phyloP scores from a whole-genome alignment of 768 basidiomycete species.

The Hebeloma cylindrosporum region DNA sequence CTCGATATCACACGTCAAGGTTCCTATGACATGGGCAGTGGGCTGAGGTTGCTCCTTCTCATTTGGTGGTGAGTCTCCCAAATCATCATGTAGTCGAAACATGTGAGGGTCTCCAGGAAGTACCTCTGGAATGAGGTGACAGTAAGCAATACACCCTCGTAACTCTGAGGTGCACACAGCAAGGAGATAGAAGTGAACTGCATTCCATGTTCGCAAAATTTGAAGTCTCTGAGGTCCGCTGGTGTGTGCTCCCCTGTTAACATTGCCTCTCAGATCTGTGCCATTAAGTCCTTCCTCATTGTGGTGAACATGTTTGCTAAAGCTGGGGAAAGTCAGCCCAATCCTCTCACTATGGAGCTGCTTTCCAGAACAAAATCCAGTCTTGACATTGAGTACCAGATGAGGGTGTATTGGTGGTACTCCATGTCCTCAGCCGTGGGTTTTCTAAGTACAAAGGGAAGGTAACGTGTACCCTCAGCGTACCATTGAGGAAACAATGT shows the following conservation, averaged over 20 bases:
- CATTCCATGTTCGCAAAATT: neutral
- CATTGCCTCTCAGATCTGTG: neutral
- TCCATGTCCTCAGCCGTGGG: neutral
- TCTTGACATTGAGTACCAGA: constrained; percentile 3
- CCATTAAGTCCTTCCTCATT: neutral
- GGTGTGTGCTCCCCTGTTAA: neutral
- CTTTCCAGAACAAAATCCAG: constrained; percentile 3
- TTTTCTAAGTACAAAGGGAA: constrained; percentile 2
- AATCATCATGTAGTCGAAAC: constrained; percentile 1
- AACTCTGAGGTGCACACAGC: neutral
- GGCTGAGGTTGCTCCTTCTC: neutral
- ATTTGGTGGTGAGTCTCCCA: neutral
- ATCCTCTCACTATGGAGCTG: neutral
- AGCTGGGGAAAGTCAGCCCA: neutral
- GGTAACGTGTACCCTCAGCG: constrained; percentile 6
- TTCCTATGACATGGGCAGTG: constrained; percentile 3
- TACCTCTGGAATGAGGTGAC: constrained; percentile 6
- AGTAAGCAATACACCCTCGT: neutral
- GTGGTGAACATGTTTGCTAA: neutral
- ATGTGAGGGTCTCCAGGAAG: constrained; percentile 4
- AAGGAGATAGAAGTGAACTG: neutral
- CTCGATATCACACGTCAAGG: neutral
- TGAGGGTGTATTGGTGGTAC: neutral
- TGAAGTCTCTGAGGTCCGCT: neutral
- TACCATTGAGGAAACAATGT: constrained; percentile 11